Evolutionary conservation across 768 basidiomycete species (phyloP).

Genomic region (Rhodocollybia butyracea): DNA sequence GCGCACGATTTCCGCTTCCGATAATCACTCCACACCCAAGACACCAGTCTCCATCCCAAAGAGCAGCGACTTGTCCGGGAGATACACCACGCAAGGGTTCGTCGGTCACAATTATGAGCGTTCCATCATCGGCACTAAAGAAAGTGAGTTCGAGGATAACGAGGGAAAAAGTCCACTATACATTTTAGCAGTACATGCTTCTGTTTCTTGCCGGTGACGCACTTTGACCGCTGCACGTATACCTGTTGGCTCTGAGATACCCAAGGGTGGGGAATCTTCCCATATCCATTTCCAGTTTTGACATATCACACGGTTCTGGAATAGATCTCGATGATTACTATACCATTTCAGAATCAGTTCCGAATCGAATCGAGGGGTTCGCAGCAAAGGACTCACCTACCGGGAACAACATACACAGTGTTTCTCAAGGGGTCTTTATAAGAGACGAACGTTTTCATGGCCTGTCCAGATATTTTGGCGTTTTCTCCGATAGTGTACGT

Average conservation of each 20-base stretch:
- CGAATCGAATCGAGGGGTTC: not conserved
- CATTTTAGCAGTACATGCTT: conserved; percentile 52
- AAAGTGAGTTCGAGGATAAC: conserved; percentile 9
- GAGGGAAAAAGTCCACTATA: conserved; percentile 23
- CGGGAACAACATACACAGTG: conserved; percentile 72
- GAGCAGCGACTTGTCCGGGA: conserved; percentile 74
- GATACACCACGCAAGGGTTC: conserved; percentile 66
- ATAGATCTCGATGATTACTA: conserved; percentile 63
- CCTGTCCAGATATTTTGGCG: conserved; percentile 61
- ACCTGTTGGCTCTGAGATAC: conserved; percentile 39
- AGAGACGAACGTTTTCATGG: conserved; percentile 66
- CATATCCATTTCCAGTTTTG: conserved; percentile 76
- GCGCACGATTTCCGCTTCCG: conserved; percentile 9
- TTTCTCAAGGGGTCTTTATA: conserved; percentile 63
- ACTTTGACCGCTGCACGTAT: conserved; percentile 53
- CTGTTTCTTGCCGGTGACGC: conserved; percentile 64
- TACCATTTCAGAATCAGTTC: not conserved
- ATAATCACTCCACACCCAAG: conserved; percentile 78
- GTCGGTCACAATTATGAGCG: conserved; percentile 48
- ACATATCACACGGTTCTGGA: not conserved
- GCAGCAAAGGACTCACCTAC: conserved; percentile 47
- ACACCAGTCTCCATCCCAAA: conserved; percentile 78
- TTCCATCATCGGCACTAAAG: conserved; percentile 19
- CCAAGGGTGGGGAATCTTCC: conserved; percentile 51
- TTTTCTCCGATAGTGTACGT: conserved; percentile 84